Evolutionary conservation across 305 asterid species (phyloP), one percentile per base, ranked within the genome.

Genomic region (Rubia tinctorum): DNA sequence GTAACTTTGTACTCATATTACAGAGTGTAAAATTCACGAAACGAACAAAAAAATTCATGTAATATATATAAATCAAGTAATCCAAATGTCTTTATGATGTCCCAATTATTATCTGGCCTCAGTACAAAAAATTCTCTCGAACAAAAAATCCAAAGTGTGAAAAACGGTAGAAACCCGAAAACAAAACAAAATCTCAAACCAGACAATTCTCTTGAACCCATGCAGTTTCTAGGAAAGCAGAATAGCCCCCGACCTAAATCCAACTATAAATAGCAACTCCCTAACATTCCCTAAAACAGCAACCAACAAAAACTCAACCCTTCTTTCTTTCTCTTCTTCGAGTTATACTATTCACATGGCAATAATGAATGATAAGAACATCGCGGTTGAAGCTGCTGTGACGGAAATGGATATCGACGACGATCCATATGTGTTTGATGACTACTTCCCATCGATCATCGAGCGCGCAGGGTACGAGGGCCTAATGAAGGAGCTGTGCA

Each of bases 361-460:
- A 43, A 43, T 6, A 43, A 6, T 43, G 47, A 43, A 63, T 14
- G 43, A 14, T 15, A 34, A 34, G 11, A 64, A 18, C 20, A 64
- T 7, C 12, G 14, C 17, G 55, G 60, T n/a, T 55, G 60, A 37
- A 55, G 59, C 45, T 10, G 44, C 68, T 25, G 68, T 9, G 0
- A 12, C 42, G 22, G 68, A 63, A 7, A 74, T 51, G 76, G 78
- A 71, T 42, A 34, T 30, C 20, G 68, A 76, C 20, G 68, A 76
- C 23, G 76, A 75, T 44, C 76, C 80, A n/a, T 70, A 23, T 55
- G 72, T 67, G 37, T 81, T 81, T 20, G 75, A 75, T 25, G 85
- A 81, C 67, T 72, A 68, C 68, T 78, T 81, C 25, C 85, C 85
- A 47, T 78, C 82, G 2, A 78, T 78, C 82, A 78, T 81, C 6